Conservation (phyloP, 352 stramenopile species). For the Phytophthora pluvialis region DNA sequence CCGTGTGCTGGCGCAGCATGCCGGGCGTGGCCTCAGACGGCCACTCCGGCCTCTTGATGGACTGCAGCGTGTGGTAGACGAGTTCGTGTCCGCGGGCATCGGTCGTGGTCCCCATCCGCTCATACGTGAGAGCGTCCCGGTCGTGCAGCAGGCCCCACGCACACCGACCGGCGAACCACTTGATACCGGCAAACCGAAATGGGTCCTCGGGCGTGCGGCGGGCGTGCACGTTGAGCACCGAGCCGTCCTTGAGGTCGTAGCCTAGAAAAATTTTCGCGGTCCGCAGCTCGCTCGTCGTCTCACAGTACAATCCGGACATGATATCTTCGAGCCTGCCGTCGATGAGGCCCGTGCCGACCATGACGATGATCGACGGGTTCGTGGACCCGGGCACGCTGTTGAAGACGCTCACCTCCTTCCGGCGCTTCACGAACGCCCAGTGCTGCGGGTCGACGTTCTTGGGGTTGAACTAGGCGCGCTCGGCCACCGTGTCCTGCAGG, state of each 20-base stretch:
- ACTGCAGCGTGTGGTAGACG: conserved; percentile 54
- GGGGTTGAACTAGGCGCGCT: conserved; percentile 35
- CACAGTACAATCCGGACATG: conserved; percentile 54
- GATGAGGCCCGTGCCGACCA: conserved; percentile 41
- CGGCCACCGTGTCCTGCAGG: conserved; percentile 32
- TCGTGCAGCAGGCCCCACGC: conserved; percentile 39
- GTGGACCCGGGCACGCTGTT: conserved; percentile 36
- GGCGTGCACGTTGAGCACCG: conserved; percentile 42
- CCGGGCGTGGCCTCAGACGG: conserved; percentile 41
- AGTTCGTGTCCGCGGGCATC: conserved; percentile 43
- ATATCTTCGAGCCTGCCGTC: conserved; percentile 39
- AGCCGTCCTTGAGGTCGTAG: conserved; percentile 41
- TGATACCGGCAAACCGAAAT: conserved; percentile 57
- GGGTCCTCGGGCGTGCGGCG: conserved; percentile 36
- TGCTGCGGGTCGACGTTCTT: conserved; percentile 38
- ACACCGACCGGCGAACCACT: conserved; percentile 45
- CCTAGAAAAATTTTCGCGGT: conserved; percentile 44
- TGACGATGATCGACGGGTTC: conserved; percentile 37
- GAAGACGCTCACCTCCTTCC: conserved; percentile 42
- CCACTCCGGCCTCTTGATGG: conserved; percentile 53
- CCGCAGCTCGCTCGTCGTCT: conserved; percentile 48
- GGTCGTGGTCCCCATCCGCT: conserved; percentile 42
- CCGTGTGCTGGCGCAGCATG: conserved; percentile 41
- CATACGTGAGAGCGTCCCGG: conserved; percentile 51
- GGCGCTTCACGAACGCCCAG: conserved; percentile 42